Evolutionary conservation across 2,329 filamentous ascomycete genomes (phyloP), one percentile per base, ranked within the genome.

Genomic region (Fusarium brevicatenulatum): DNA sequence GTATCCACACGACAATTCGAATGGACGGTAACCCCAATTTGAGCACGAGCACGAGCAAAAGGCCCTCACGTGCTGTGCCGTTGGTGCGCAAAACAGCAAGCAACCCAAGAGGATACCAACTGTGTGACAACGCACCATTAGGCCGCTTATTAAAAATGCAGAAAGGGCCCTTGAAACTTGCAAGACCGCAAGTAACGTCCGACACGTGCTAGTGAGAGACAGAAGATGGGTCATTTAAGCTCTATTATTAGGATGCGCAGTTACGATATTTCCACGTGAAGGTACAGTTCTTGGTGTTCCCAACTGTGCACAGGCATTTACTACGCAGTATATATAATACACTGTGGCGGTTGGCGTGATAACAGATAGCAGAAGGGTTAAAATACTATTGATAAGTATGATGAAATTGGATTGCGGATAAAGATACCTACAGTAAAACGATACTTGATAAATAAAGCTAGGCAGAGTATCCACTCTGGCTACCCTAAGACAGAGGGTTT

Each of bases 391-490:
- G 7, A 6, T 6, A 5, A 23, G 5, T 4, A 19, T 18, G 9
- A 18, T 37, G 19, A 18, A 16, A 13, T 4, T 34, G 8, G 4
- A 6, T 12, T 18, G 1, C 3, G 4, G 21, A 25, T 12, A 7
- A 37, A 16, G 2, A 2, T 19, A 8, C 2, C 2, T 1, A 7
- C 3, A 28, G 23, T 12, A 2, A 12, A 9, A 19, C 2, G 2
- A n/a, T 3, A 4, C 19, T 16, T 0, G 5, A 7, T 3, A 28
- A 12, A 9, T 18, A 1, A 30, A 30, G 30, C 9, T 9, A 2
- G 3, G 10, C 8, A 36, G 16, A 36, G 34, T 16, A 16, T 36
- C 34, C 15, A 36, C 34, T 36, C 8, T 36, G 7, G 3, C 34
- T 36, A 36, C 34, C 34, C 34, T 36, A 36, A 16, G 8, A 36